phyloP scores from a whole-genome alignment of 345 rosid genomes.

The Firmiana major region DNA sequence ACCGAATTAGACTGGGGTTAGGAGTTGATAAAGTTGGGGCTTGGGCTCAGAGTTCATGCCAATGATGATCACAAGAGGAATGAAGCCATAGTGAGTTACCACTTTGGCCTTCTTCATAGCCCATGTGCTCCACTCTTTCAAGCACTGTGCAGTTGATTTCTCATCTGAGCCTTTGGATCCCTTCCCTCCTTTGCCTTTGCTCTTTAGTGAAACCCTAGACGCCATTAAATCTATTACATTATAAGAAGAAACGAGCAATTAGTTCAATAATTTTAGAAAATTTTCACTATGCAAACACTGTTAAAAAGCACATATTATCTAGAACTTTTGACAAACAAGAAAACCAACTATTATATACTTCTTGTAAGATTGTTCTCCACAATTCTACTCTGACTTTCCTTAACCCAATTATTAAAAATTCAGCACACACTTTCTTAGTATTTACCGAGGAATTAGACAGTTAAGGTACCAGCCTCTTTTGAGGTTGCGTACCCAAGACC shows the following conservation, averaged over 20 bases:
- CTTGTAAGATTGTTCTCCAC: background rate
- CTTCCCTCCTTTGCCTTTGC: constrained; percentile 48
- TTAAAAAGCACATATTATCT: background rate
- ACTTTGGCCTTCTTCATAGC: constrained; percentile 82
- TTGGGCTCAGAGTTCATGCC: constrained; percentile 97
- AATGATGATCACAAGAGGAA: constrained; percentile 75
- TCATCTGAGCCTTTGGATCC: constrained; percentile 44
- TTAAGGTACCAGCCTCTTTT: background rate
- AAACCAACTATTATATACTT: background rate
- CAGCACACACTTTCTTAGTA: background rate
- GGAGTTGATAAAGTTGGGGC: constrained; percentile 85
- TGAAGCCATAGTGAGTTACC: constrained; percentile 84
- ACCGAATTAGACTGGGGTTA: constrained; percentile 62
- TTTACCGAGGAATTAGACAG: background rate
- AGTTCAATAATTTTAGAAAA: background rate
- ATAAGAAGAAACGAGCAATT: background rate
- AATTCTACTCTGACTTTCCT: background rate
- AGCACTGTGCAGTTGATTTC: constrained; percentile 35
- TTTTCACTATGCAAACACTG: background rate
- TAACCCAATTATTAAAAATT: background rate
- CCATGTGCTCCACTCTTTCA: constrained; percentile 97
- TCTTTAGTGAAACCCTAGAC: constrained; percentile 48
- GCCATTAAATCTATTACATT: constrained; percentile 29
- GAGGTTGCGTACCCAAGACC: background rate
- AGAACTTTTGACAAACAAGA: background rate